Base-by-base conservation (phyloP, 2,329 filamentous ascomycete species). In the Aspergillus clavatus region DNA sequence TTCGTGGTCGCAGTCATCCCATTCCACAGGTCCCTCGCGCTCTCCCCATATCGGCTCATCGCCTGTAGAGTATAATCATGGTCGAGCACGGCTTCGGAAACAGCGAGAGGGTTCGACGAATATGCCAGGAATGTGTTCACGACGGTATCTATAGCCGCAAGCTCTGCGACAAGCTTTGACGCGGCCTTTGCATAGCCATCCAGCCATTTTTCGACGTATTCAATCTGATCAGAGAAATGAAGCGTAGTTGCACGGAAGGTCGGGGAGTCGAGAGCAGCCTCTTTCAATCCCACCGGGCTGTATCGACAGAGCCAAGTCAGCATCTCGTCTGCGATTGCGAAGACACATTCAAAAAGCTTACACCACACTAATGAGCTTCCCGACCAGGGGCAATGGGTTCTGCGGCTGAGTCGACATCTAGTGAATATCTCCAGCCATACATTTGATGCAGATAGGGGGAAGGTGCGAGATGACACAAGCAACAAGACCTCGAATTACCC, bases 201-300 rank as follows among this genome's bases (percentile, higher is more conserved):
- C 23, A 98, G 86, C 93, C 93, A 98, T 77, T 81, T 83, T 69
- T 97, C 93, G 48, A 97, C 80, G 45, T 82, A 79, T 54, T 97
- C 93, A 59, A 95, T 81, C 72, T 98, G 91, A 54, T 97, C 93
- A 52, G 82, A 79, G 63, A 95, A 95, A 71, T 96, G 89, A 38
- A 86, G 73, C 33, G 88, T 81, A 18, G 87, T 87, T 38, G 90
- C 88, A 54, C 93, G 88, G 68, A 97, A 97, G 27, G 90, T 94
- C 21, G 93, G 93, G 29, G 90, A 96, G 71, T 98, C 93, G 72
- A 97, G 86, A 16, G 89, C 87, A 40, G 93, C 93, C 78, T 98
- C 93, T 72, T 91, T 93, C 57, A 97, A 79, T 50, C 84, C 83
- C 27, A 97, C 90, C 36, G 93, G 89, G 46, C 80, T 83, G 24